Evolutionary conservation across 1,284 basidiomycete species (phyloP).

Genomic region (Tremellales sp.): DNA sequence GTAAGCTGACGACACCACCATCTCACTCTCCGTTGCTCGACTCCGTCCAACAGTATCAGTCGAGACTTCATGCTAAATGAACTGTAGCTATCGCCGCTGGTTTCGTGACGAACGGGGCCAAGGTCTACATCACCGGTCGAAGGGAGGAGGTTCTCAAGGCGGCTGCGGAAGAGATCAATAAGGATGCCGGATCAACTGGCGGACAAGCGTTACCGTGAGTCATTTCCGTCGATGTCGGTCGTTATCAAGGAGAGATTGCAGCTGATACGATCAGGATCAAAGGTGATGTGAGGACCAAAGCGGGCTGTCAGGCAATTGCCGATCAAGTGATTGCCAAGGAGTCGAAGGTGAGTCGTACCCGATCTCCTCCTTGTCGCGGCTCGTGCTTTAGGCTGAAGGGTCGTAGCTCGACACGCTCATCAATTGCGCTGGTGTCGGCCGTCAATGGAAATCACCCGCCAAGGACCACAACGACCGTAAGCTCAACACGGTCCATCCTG

Average conservation of each 20-base stretch:
- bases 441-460: conserved; percentile 21
- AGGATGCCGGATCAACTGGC: background rate
- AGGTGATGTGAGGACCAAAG: conserved; percentile 40
- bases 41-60: background rate
- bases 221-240: background rate
- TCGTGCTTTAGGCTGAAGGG: background rate
- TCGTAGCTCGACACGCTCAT: conserved; percentile 35
- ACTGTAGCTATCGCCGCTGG: conserved; percentile 37
- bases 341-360: background rate
- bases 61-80: background rate
- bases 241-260: background rate
- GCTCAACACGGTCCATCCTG: no score
- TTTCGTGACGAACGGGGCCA: conserved; percentile 45
- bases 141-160: conserved; percentile 40
- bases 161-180: conserved; percentile 37
- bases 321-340: conserved; percentile 22
- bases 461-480: conserved; percentile 26
- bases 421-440: conserved; percentile 35
- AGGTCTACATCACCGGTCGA: conserved; percentile 47
- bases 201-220: conserved; percentile 1
- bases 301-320: conserved; percentile 25
- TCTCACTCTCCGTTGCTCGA: background rate
- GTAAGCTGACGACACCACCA: background rate
- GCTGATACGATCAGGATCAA: conserved; percentile 21
- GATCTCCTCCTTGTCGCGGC: no score